Base-by-base conservation (phyloP, 2,329 filamentous ascomycete species). In the Cladosporium austrohemisphaericum region DNA sequence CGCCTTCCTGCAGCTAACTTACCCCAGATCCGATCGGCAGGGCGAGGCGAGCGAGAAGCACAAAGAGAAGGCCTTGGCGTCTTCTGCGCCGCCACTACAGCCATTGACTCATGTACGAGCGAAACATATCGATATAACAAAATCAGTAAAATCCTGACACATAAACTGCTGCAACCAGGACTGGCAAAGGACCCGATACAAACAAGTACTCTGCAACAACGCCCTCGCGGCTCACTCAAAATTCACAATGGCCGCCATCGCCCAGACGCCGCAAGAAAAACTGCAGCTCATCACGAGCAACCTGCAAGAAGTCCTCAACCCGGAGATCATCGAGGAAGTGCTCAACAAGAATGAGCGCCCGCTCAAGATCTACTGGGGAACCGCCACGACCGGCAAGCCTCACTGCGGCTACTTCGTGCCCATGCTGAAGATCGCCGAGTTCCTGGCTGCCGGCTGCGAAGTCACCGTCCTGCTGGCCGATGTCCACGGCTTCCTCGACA, bases 391-490 rank as follows among this genome's bases (percentile, higher is more conserved):
- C 0, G 89, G 89, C n/a, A 79, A 84, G 52, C 90, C 90, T 48
- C 91, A 96, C 69, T 87, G 83, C 66, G 91, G 88, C 59, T 95
- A 95, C 77, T 88, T 95, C 55, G 86, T 93, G 8, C 85, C 90
- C 5, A 85, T 86, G 60, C 81, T 95, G 65, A 96, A 96, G 71
- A 86, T 96, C 55, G 90, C 89, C 31, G 85, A 96, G 67, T 83
- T 95, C 62, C 81, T 96, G 26, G 79, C 81, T 28, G 90, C 92
- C 23, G 90, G 86, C 29, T 95, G 89, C 72, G 80, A 90, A 52
- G 82, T 69, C 55, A 68, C 60, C 50, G 59, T 72, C 32, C 61
- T 74, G 31, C 56, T 69, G 11, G 66, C 65, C 18, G 72, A 74
- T 51, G 76, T 79, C 49, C 78, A 82, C 68, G 88, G 82, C 58